Evolutionary conservation across 805 yeast species (phyloP).

Genomic region (Schwanniomyces occidentalis): DNA sequence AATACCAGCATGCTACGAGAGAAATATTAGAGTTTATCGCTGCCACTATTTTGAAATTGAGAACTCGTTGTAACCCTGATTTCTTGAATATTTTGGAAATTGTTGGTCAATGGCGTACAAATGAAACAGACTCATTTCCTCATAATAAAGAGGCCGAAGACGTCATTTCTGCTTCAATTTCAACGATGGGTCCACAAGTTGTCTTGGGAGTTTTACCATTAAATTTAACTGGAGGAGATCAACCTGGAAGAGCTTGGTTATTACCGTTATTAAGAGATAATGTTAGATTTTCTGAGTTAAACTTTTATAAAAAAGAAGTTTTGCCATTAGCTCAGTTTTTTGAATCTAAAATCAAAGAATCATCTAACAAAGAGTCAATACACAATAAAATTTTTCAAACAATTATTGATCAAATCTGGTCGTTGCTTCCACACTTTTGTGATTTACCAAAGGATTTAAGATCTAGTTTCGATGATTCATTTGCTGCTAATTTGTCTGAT

Average conservation of each 20-base stretch:
- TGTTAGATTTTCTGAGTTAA: constrained; percentile 67
- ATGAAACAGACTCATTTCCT: constrained; percentile 67
- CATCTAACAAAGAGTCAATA: constrained; percentile 55
- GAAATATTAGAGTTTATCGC: constrained; percentile 71
- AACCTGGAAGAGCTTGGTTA: constrained; percentile 93
- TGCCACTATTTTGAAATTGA: constrained; percentile 60
- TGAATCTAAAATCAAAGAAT: constrained; percentile 43
- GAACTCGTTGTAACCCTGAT: constrained; percentile 69
- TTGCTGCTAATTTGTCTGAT: constrained; percentile 76
- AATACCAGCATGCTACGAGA: constrained; percentile 72
- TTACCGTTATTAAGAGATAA: constrained; percentile 88
- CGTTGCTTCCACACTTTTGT: constrained; percentile 84
- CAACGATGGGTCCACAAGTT: constrained; percentile 82
- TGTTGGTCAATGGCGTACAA: constrained; percentile 85
- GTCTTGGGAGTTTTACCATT: constrained; percentile 77
- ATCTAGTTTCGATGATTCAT: constrained; percentile 64
- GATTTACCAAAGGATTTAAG: constrained; percentile 79
- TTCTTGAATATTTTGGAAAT: constrained; percentile 63
- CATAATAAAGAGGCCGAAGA: constrained; percentile 74
- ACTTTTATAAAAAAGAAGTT: constrained; percentile 61
- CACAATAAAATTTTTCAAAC: constrained; percentile 81
- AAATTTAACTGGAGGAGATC: constrained; percentile 59
- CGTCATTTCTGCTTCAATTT: constrained; percentile 75
- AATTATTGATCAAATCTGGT: constrained; percentile 89
- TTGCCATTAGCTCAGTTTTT: constrained; percentile 65